phyloP scores from a whole-genome alignment of 257 asterid species.

The Paulownia fortunei region DNA sequence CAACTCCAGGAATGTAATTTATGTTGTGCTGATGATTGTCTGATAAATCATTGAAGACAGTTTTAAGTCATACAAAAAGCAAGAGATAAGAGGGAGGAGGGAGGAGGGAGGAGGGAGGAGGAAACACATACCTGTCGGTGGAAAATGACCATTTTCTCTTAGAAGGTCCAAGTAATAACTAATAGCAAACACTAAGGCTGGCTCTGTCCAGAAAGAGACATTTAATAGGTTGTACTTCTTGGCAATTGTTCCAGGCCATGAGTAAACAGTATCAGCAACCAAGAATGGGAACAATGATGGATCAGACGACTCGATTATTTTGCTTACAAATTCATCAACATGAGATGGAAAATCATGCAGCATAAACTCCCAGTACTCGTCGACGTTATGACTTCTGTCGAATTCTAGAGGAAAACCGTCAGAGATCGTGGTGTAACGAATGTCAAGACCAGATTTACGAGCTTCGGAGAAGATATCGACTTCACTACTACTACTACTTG shows the following conservation, averaged over 20 bases:
- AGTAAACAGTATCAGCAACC: slow-evolving; percentile 47
- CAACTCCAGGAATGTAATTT: slow-evolving; percentile 65
- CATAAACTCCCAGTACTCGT: slow-evolving; percentile 44
- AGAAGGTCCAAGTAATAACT: slow-evolving; percentile 42
- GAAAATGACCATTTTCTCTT: slow-evolving; percentile 39
- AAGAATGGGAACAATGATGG: slow-evolving; percentile 31
- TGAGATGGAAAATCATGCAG: slow-evolving; percentile 35
- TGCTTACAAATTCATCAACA: slow-evolving; percentile 40
- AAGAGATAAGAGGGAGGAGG: neutral
- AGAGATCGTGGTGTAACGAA: slow-evolving; percentile 46
- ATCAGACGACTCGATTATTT: slow-evolving; percentile 31
- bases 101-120: too few relatives aligned
- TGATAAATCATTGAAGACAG: slow-evolving; percentile 9
- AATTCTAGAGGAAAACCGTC: slow-evolving; percentile 52
- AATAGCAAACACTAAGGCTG: slow-evolving; percentile 43
- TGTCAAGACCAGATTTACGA: slow-evolving; percentile 49
- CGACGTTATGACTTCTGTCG: slow-evolving; percentile 41
- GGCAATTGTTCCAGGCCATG: slow-evolving; percentile 45
- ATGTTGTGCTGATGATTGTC: slow-evolving; percentile 44
- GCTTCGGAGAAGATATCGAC: slow-evolving; percentile 44
- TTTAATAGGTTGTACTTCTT: slow-evolving; percentile 37
- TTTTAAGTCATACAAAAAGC: too few relatives aligned
- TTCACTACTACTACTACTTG: neutral
- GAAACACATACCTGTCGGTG: slow-evolving; percentile 27
- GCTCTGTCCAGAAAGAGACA: slow-evolving; percentile 46